Evolutionary conservation across 2,329 filamentous ascomycete species (phyloP), one percentile per base, ranked within the genome.

Genomic region (Bipolaris oryzae): DNA sequence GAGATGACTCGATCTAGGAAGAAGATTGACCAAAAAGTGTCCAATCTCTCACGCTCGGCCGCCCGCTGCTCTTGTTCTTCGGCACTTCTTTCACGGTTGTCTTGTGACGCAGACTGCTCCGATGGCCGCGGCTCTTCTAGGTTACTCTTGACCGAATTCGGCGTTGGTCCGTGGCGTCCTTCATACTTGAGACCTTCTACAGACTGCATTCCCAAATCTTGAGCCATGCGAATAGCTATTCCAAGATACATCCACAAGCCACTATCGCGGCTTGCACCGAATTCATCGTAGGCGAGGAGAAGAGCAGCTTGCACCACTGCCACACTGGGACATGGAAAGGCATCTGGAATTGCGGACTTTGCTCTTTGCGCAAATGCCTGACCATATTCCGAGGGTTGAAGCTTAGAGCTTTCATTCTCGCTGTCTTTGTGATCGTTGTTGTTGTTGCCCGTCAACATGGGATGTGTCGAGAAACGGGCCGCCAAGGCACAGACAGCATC

Each of bases 221-320:
- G 85, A 0, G 89, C 89, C 86, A 92, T 90, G 4, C 92, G 87
- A 58, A 96, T 96, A 0, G 92, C 89, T 49, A 94, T 88, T 0
- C 92, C 92, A 1, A 96, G 81, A 70, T 96, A 96, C 91, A 96
- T 96, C 92, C 92, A 96, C 6, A 96, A 76, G 0, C 91, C 91
- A 72, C 91, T 96, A 69, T 96, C 92, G 66, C 93, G 90, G 63
- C 91, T 91, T 10, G 90, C 90, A 1, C 92, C 92, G 65, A 96
- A 96, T 41, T 93, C 89, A 64, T 96, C 91, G 69, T 96, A 96
- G 0, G 91, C 92, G 77, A 96, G 85, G 25, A 96, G 78, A 10
- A 96, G 77, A 46, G 89, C 92, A 0, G 92, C 91, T 67, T 96
- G 92, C 0, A 95, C 90, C 9, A 91, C 91, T 21, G 89, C 89